Percentiles rank a stretch among this genome's conserved stretches.
phyloP scores from a whole-genome alignment of 2,329 filamentous ascomycete species.

The Venturia carpophila region DNA sequence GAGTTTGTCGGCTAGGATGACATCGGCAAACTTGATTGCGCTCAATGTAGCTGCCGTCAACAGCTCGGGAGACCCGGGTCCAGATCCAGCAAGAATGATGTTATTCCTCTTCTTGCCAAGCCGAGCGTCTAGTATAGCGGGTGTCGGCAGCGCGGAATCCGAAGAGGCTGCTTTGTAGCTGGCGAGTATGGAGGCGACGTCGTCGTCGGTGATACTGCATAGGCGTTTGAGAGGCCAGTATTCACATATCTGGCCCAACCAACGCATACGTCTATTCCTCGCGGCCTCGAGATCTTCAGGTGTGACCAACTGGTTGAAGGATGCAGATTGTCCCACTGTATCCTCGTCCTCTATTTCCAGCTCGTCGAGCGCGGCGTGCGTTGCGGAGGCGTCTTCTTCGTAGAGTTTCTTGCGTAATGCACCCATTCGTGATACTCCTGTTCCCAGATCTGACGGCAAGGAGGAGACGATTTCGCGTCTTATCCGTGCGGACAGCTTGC shows the following conservation, averaged over 20 bases:
- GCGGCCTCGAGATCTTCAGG: conserved; percentile 65
- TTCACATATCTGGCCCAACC: conserved; percentile 94
- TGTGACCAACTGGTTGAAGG: conserved; percentile 75
- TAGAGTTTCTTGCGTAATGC: conserved; percentile 37
- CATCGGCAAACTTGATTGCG: conserved; percentile 64
- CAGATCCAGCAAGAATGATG: conserved; percentile 84
- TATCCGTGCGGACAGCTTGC: conserved; percentile 85
- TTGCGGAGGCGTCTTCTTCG: conserved; percentile 39
- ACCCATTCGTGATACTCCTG: conserved; percentile 70
- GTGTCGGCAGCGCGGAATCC: conserved; percentile 25
- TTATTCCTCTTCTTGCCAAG: conserved; percentile 45
- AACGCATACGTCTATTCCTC: conserved; percentile 77
- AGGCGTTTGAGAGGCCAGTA: conserved; percentile 90
- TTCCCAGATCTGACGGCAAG: conserved; percentile 66
- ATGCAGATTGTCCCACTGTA: conserved; percentile 60
- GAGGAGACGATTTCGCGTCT: conserved; percentile 77
- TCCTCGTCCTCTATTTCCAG: conserved; percentile 51
- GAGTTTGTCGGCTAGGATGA: conserved; percentile 81
- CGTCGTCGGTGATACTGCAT: conserved; percentile 68
- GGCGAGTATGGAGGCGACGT: conserved; percentile 68
- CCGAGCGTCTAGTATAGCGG: conserved; percentile 23
- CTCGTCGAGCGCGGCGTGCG: conserved; percentile 29
- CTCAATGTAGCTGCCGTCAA: conserved; percentile 76
- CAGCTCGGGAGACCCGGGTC: conserved; percentile 86
- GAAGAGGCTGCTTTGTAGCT: conserved; percentile 49